Evolutionary conservation across 1,284 basidiomycete species (phyloP).

Genomic region (Entoloma clypeatum): DNA sequence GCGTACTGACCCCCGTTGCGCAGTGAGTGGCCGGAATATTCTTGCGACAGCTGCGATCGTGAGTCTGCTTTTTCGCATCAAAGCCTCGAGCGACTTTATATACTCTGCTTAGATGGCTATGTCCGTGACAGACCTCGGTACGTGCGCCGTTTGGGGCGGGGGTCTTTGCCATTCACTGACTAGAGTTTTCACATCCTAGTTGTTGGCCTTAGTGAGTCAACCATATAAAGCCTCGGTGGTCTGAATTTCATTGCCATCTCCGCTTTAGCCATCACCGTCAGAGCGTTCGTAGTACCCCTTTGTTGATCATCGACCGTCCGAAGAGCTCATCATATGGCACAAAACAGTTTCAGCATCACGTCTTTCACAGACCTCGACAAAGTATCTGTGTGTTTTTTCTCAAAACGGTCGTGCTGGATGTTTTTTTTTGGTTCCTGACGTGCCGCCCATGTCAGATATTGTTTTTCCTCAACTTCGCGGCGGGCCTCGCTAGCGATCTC

Average conservation of each 20-base stretch:
- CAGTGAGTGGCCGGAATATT: slow-evolving; percentile 41
- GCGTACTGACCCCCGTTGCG: background rate
- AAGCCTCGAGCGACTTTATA: slow-evolving; percentile 2
- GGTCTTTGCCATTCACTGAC: background rate
- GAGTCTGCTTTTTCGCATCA: slow-evolving; percentile 15
- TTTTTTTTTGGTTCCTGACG: slow-evolving; percentile 6
- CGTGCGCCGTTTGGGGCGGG: too few relatives aligned
- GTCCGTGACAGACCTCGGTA: slow-evolving; percentile 41
- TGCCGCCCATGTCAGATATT: slow-evolving; percentile 30
- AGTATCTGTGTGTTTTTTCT: slow-evolving; percentile 31
- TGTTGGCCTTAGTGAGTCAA: background rate
- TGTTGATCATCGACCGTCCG: background rate
- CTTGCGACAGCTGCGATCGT: slow-evolving; percentile 36
- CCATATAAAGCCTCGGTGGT: too few relatives aligned
- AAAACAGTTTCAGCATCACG: slow-evolving; percentile 32
- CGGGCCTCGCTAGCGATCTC: slow-evolving; percentile 39
- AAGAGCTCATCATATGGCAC: slow-evolving; percentile 2
- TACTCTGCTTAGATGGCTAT: slow-evolving; percentile 34
- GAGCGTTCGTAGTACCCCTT: slow-evolving; percentile 36
- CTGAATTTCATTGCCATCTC: background rate
- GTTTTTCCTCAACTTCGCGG: slow-evolving; percentile 41
- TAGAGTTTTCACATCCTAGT: background rate
- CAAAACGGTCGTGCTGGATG: background rate
- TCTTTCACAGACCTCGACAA: slow-evolving; percentile 31
- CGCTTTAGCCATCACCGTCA: slow-evolving; percentile 39